Evolutionary conservation across 2,329 filamentous ascomycete genomes (phyloP).

Genomic region (Ophiostoma sp.): DNA sequence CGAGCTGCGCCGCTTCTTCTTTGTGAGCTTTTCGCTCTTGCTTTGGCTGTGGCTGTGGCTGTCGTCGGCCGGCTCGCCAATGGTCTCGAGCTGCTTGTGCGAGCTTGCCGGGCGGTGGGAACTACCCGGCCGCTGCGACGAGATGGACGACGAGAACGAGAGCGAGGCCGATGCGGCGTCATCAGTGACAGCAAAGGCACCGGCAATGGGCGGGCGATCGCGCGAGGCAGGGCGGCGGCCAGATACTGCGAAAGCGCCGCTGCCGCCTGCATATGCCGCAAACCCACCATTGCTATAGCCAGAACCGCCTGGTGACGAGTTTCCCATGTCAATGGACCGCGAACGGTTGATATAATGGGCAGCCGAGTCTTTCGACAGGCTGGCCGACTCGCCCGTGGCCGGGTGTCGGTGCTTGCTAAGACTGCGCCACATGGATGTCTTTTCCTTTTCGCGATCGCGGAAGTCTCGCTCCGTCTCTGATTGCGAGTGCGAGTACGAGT

Average conservation of each 20-base stretch:
- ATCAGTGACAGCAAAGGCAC: constrained; percentile 54
- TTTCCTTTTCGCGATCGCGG: constrained; percentile 41
- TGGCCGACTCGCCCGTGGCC: constrained; percentile 56
- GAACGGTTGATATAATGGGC: constrained; percentile 54
- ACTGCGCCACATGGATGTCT: constrained; percentile 74
- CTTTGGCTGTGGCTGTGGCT: not conserved
- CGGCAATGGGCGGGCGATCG: constrained; percentile 56
- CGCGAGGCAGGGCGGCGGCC: constrained; percentile 49
- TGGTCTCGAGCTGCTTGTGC: constrained; percentile 51
- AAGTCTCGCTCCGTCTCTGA: constrained; percentile 3
- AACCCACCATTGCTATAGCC: not conserved
- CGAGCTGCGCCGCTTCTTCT: constrained; percentile 84
- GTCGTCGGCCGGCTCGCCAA: constrained; percentile 47
- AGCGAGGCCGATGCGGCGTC: not conserved
- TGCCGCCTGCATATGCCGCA: constrained; percentile 27
- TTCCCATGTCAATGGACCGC: constrained; percentile 70
- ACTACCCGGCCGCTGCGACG: constrained; percentile 28
- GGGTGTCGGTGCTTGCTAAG: constrained; percentile 69
- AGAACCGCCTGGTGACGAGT: constrained; percentile 29
- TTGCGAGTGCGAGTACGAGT: not conserved
- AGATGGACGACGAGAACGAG: constrained; percentile 21
- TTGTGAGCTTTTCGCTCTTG: constrained; percentile 40
- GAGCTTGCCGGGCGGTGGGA: constrained; percentile 52
- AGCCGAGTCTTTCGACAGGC: constrained; percentile 54
- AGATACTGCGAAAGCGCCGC: constrained; percentile 35